Base-by-base conservation (phyloP, 257 asterid genomes). In the Nicotiana paniculata region DNA sequence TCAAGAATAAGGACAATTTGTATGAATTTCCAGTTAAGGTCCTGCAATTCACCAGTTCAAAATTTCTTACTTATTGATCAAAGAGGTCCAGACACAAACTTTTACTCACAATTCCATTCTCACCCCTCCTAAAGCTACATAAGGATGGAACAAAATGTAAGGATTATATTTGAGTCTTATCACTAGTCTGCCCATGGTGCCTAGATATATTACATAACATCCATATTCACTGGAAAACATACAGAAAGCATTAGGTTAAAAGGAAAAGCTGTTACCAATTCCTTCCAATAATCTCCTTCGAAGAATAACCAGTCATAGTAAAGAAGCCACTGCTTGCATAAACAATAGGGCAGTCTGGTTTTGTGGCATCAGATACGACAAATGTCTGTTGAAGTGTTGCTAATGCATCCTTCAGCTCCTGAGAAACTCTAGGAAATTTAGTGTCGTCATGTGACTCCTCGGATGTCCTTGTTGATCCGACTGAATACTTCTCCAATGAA, bases 301-400 rank as follows among this genome's bases (percentile, higher is more conserved):
- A 87, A 57, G 98, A 88, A 87, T 96, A 96, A 74, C 99, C 99
- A 43, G 99, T 96, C 93, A 94, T 91, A 46, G 85, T 85, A 88
- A 94, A 96, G 82, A 96, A 96, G 81, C 99, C 99, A 83, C 97
- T 91, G 85, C 99, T 96, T 54, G 97, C 97, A 88, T 91, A 96
- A 91, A 96, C 81, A 51, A 96, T 96, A 4, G 98, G 99, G 86
- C 96, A 91, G 37, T 96, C 99, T 0, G 96, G 98, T 85, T 94
- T 96, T 1, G 99, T 94, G 6, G 98, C 97, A 89, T 96, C 99
- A 6, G 99, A 96, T 59, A 96, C 99, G 2, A 94, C 98, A 65
- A 96, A 96, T n/a, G 99, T 94, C 91, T 96, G 99, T 69, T 96
- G 96, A 78, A 96, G 84, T n/a, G 98, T 90, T 6, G 95, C 93